A percentile compares a stretch with the other conserved stretches of the same genome.
Conservation (phyloP, 768 basidiomycete species). For the Melanogaster broomeanus region DNA sequence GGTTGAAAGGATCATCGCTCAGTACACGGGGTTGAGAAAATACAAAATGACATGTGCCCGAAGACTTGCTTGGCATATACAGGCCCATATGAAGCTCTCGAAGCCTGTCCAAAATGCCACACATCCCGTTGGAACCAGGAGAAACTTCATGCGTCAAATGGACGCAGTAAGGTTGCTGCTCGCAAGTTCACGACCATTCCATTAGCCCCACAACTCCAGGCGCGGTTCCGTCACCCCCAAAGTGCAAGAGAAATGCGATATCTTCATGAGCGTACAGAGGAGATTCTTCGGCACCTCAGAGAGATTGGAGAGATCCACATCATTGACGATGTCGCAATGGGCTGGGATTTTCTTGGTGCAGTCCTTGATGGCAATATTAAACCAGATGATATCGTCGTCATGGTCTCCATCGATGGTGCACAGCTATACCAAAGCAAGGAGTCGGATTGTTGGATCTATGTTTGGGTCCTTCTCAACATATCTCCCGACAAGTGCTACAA, state of each 20-base stretch:
- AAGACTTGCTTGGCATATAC: constrained; percentile 28
- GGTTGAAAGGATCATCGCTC: neutral
- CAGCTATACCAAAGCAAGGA: constrained; percentile 32
- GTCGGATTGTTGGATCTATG: constrained; percentile 37
- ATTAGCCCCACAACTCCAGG: constrained; percentile 40
- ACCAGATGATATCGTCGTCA: constrained; percentile 11
- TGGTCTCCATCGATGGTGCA: constrained; percentile 28
- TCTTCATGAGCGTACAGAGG: neutral
- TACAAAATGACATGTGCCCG: constrained; percentile 24
- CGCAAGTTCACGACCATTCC: constrained; percentile 14
- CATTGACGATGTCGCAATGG: constrained; percentile 3
- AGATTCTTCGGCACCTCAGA: constrained; percentile 1
- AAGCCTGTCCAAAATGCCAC: neutral
- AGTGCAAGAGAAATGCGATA: neutral
- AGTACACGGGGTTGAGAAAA: constrained; percentile 1
- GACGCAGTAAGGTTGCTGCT: constrained; percentile 1
- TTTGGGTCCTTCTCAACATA: constrained; percentile 29
- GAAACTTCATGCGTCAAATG: neutral
- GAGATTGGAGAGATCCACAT: neutral
- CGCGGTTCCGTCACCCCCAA: constrained; percentile 26
- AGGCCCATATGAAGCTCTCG: constrained; percentile 12
- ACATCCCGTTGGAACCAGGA: neutral
- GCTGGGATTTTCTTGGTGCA: constrained; percentile 10
- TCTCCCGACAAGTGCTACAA: constrained; percentile 29
- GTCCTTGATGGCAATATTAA: constrained; percentile 7